phyloP scores from a whole-genome alignment of 2,329 filamentous ascomycete genomes.

The Arthroderma sp. region DNA sequence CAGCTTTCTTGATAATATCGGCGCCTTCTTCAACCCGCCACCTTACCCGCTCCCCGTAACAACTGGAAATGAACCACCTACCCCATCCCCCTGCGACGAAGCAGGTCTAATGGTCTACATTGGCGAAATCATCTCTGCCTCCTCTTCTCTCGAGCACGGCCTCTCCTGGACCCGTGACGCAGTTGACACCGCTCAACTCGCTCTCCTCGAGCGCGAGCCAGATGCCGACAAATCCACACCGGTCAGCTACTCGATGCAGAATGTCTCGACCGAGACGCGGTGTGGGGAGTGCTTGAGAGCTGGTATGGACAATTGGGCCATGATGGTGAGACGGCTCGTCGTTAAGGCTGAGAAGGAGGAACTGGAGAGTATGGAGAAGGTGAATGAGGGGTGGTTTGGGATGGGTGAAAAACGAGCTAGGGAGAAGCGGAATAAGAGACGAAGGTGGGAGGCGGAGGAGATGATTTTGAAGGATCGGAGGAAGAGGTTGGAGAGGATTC shows the following conservation, averaged over 20 bases:
- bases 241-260: constrained; percentile 11
- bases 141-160: constrained; percentile 53
- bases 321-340: constrained; percentile 60
- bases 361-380: constrained; percentile 21
- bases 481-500: constrained; percentile 8
- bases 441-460: constrained; percentile 29
- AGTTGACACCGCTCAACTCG: constrained; percentile 64
- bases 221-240: not conserved
- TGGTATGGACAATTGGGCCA: constrained; percentile 68
- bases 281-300: constrained; percentile 67
- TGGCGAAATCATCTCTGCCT: constrained; percentile 78
- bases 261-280: constrained; percentile 38
- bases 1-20: constrained; percentile 25
- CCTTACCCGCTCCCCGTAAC: constrained; percentile 57
- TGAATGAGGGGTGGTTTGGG: constrained; percentile 22
- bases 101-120: constrained; percentile 80
- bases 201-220: constrained; percentile 26
- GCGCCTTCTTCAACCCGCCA: constrained; percentile 38
- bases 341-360: constrained; percentile 25
- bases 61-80: constrained; percentile 55
- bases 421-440: constrained; percentile 19
- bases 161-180: constrained; percentile 83
- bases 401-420: constrained; percentile 17
- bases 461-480: constrained; percentile 25
- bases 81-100: constrained; percentile 65